These are phyloP conservation scores for Alternaria brassicae DNA, from an alignment of 2,329 filamentous ascomycete species.

Conservation along the genomic window DNA sequence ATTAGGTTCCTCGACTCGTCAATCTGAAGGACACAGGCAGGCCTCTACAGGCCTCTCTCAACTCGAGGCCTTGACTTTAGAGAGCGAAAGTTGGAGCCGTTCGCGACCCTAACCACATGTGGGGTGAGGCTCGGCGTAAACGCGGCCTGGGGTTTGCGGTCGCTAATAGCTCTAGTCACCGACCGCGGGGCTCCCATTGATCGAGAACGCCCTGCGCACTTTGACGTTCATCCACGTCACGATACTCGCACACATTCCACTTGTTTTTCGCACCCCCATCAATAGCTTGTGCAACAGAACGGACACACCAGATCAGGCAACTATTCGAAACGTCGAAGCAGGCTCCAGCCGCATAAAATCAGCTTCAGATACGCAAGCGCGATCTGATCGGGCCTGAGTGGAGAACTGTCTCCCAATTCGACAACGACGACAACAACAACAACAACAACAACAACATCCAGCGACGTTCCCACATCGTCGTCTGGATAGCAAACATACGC, in stretches of 20 bases:
- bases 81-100: not conserved
- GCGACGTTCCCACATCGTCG: conserved; percentile 19
- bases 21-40: not conserved
- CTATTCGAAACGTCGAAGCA: not conserved
- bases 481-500: conserved; percentile 17
- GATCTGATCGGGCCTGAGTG: conserved; percentile 15
- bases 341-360: not conserved
- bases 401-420: conserved; percentile 1
- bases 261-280: conserved; percentile 8
- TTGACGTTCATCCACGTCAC: conserved; percentile 26
- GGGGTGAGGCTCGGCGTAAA: conserved; percentile 13
- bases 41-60: not conserved
- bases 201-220: conserved; percentile 11
- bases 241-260: conserved; percentile 19
- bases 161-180: conserved; percentile 21
- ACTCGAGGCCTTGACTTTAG: not conserved
- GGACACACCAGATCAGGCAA: not conserved
- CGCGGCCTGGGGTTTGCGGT: conserved; percentile 13
- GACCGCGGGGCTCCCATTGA: conserved; percentile 27
- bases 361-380: conserved; percentile 14
- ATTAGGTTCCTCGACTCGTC: not conserved
- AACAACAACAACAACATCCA: conserved; percentile 23
- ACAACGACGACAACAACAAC: conserved; percentile 27
- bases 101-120: conserved; percentile 6
- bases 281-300: not conserved